Conservation (phyloP, 2,329 filamentous ascomycete genomes). For the Gliomastix tumulicola region DNA sequence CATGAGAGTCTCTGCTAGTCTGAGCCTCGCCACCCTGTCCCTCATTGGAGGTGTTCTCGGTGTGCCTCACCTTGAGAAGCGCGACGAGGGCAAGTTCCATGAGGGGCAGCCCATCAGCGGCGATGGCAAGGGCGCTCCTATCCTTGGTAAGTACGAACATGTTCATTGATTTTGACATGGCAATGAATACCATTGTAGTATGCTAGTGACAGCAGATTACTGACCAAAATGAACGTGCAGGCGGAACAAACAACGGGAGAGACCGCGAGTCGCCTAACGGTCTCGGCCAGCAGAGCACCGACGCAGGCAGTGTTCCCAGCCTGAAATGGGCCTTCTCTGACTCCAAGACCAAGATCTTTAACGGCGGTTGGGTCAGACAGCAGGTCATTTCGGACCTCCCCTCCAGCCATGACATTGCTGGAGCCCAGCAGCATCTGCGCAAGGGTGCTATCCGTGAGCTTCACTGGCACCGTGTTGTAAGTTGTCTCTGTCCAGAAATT, state of each 20-base stretch:
- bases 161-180: too few species aligned
- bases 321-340: slow-evolving; percentile 66
- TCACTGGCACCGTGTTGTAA: slow-evolving; percentile 61
- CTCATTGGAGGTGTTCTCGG: too few species aligned
- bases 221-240: slow-evolving; percentile 23
- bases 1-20: too few species aligned
- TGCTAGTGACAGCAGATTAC: not conserved
- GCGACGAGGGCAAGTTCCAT: slow-evolving; percentile 25
- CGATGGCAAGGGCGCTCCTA: slow-evolving; percentile 49
- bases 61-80: slow-evolving; percentile 11
- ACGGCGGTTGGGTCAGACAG: slow-evolving; percentile 60
- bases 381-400: slow-evolving; percentile 63
- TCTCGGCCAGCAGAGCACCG: slow-evolving; percentile 53
- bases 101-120: slow-evolving; percentile 50
- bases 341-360: slow-evolving; percentile 54
- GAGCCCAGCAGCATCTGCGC: slow-evolving; percentile 60
- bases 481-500: slow-evolving; percentile 15
- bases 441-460: slow-evolving; percentile 61
- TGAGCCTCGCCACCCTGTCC: too few species aligned
- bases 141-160: slow-evolving; percentile 39
- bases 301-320: slow-evolving; percentile 57
- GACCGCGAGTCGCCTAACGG: slow-evolving; percentile 59
- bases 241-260: slow-evolving; percentile 54
- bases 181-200: too few species aligned
- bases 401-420: slow-evolving; percentile 57